Evolutionary conservation across 768 basidiomycete species (phyloP).

Genomic region (Lepiota venenata): DNA sequence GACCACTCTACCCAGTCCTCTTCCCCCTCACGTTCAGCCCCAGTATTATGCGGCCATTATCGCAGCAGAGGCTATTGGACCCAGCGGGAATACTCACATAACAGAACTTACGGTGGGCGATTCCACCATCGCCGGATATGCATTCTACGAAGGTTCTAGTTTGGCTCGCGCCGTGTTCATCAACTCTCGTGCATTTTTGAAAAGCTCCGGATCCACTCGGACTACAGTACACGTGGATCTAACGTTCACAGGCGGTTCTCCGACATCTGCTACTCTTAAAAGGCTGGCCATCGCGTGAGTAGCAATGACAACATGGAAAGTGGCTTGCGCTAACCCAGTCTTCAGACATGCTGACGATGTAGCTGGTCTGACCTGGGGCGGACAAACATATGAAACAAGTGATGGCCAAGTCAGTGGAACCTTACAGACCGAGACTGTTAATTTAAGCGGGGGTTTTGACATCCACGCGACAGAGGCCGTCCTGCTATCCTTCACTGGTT

Average conservation of each 20-base stretch:
- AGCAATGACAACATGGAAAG: not conserved
- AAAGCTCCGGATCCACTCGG: slow-evolving; percentile 30
- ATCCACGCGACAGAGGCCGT: slow-evolving; percentile 47
- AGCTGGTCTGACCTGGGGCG: slow-evolving; percentile 53
- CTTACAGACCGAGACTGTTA: slow-evolving; percentile 22
- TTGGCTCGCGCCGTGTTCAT: slow-evolving; percentile 54
- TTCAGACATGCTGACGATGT: slow-evolving; percentile 46
- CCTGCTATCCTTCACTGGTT: slow-evolving; percentile 31
- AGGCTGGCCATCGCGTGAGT: slow-evolving; percentile 44
- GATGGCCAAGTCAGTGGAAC: slow-evolving; percentile 38
- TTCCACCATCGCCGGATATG: slow-evolving; percentile 54
- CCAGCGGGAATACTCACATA: slow-evolving; percentile 34
- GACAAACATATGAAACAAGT: slow-evolving; percentile 53
- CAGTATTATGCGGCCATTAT: slow-evolving; percentile 65
- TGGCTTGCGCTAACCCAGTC: not conserved
- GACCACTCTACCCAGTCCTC: slow-evolving; percentile 42
- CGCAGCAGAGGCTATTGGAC: slow-evolving; percentile 54
- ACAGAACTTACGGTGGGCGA: slow-evolving; percentile 49
- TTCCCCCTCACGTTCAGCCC: slow-evolving; percentile 60
- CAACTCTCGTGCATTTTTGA: slow-evolving; percentile 52
- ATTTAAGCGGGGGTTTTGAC: slow-evolving; percentile 36
- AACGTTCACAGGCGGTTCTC: slow-evolving; percentile 27
- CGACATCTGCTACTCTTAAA: slow-evolving; percentile 40
- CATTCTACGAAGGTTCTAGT: slow-evolving; percentile 44
- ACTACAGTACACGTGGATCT: slow-evolving; percentile 40